phyloP scores from a whole-genome alignment of 2,329 filamentous ascomycete species.

The Arthrinium phaeospermum region DNA sequence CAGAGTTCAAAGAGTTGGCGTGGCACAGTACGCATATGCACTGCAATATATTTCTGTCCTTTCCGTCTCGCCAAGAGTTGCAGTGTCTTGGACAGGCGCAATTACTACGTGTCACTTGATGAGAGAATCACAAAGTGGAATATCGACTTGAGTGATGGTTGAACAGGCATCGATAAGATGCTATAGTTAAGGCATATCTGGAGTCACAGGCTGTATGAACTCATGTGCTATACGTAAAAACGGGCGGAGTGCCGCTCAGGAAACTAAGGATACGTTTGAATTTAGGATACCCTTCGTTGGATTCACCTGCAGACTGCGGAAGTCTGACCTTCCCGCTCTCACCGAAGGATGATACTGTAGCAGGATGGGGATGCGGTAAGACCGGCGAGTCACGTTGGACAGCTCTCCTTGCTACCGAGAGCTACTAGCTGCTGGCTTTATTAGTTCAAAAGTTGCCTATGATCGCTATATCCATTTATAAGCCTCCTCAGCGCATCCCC shows the following conservation, averaged over 20 bases:
- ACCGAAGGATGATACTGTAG: neutral
- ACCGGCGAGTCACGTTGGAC: slow-evolving; percentile 8
- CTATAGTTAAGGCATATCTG: neutral
- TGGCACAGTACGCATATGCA: neutral
- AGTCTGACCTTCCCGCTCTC: slow-evolving; percentile 5
- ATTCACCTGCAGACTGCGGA: neutral
- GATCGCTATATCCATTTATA: neutral
- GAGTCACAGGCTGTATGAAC: neutral
- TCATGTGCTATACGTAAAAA: neutral
- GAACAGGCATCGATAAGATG: neutral
- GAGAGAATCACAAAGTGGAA: neutral
- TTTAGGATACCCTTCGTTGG: neutral
- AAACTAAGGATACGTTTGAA: neutral
- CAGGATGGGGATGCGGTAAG: neutral
- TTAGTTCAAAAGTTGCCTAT: neutral
- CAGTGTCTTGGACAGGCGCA: neutral
- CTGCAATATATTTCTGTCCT: neutral
- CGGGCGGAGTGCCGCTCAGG: neutral
- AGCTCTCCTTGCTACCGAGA: neutral
- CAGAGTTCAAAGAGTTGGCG: neutral
- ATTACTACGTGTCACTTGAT: neutral
- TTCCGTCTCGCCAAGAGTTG: neutral
- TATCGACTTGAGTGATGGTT: neutral
- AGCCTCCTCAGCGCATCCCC: neutral
- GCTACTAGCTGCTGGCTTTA: neutral